A percentile compares a stretch with the other conserved stretches of the same genome.
Evolutionary conservation across 805 yeast species (phyloP).

Genomic region (Yarrowia alimentaria): DNA sequence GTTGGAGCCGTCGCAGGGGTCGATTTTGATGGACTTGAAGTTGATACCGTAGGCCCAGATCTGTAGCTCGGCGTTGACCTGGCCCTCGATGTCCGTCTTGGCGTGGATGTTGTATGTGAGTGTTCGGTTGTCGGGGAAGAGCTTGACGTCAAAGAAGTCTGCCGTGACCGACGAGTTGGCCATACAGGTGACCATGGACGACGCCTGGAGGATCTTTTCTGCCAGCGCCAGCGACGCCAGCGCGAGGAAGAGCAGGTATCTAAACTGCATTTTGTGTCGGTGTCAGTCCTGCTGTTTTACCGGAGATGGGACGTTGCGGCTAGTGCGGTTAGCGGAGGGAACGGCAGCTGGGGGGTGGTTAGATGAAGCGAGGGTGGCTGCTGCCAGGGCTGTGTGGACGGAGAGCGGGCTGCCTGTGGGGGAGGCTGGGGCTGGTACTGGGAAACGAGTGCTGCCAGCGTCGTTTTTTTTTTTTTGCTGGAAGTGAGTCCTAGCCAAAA

Average conservation of each 20-base stretch:
- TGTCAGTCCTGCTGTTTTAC: not conserved
- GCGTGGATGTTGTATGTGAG: slow-evolving; percentile 68
- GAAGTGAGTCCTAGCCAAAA: no score
- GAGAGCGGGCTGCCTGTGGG: no score
- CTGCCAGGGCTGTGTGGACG: no score
- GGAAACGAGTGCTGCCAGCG: slow-evolving; percentile 21
- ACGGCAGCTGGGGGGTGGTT: no score
- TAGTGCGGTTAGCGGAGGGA: not conserved
- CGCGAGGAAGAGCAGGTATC: slow-evolving; percentile 24
- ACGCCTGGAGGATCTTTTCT: slow-evolving; percentile 36
- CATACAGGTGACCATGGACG: slow-evolving; percentile 88
- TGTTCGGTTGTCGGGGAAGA: slow-evolving; percentile 66
- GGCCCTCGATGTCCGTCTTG: slow-evolving; percentile 63
- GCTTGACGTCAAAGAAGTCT: slow-evolving; percentile 71
- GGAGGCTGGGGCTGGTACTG: no score
- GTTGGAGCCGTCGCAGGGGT: slow-evolving; percentile 62
- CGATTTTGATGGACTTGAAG: slow-evolving; percentile 55
- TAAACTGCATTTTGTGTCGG: slow-evolving; percentile 3
- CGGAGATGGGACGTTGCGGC: no score
- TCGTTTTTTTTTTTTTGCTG: no score
- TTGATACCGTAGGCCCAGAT: slow-evolving; percentile 86
- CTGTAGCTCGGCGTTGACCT: slow-evolving; percentile 64
- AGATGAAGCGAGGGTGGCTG: no score
- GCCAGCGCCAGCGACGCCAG: slow-evolving; percentile 25
- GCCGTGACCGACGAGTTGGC: slow-evolving; percentile 84